Base-by-base conservation (phyloP, 2,329 filamentous ascomycete species). In the Aspergillus caelatus region DNA sequence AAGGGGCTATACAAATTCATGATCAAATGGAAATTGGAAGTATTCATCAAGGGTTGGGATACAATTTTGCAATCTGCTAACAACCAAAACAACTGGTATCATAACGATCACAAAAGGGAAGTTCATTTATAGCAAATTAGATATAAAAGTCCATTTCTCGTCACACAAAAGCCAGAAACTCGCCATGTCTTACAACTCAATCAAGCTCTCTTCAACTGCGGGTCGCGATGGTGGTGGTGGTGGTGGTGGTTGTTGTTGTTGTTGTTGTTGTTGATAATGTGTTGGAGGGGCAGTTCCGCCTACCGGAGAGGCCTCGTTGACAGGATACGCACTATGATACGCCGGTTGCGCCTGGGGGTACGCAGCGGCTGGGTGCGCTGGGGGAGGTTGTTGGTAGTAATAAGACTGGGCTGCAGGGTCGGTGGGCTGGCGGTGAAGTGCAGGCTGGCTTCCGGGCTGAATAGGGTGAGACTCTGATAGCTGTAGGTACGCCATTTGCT, bases 151-250 rank as follows among this genome's bases (percentile, higher is more conserved):
- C 23, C 32, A 62, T 56, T 58, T 61, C 61, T 58, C 58, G 65
- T 66, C 48, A 64, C 59, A 21, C 32, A 60, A 54, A 58, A 45
- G 21, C 23, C 21, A 28, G 28, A n/a, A 61, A 19, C 39, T 28
- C 50, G 19, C 30, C 23, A 41, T 46, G 36, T 30, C 55, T 57
- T 69, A 75, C 62, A 75, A 65, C 60, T 75, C 73, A 62, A 75
- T 75, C 57, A 75, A 60, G 62, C 72, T 74, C 62, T 75, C 73
- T 52, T 75, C 73, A 14, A 72, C 71, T 7, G 64, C 66, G 2
- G 72, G 70, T 45, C 68, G 69, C 30, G 71, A 56, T 10, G 67
- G 63, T 11, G 66, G 34, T 32, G 71, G 62, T 26, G 23, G 23
- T 26, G 2, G 23, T 26, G 2, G 23, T 26, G 2, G 23, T 26